phyloP scores from a whole-genome alignment of 2,329 filamentous ascomycete genomes.

The Pseudogymnoascus destructans region DNA sequence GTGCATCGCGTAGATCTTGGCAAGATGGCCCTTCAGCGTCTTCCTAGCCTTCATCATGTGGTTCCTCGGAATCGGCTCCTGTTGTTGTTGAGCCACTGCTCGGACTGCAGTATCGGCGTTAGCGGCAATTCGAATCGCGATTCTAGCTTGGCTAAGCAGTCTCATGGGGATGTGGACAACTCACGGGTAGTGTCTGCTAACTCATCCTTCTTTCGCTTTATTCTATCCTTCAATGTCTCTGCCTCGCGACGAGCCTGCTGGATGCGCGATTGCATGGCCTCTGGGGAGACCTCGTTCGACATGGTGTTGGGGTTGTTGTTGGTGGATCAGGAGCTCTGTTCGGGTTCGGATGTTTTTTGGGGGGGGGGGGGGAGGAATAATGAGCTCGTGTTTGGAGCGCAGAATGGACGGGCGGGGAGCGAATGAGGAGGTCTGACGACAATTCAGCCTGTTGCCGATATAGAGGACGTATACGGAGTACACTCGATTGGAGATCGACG shows the following conservation, averaged over 20 bases:
- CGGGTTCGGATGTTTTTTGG: slow-evolving; percentile 9
- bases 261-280: slow-evolving; percentile 85
- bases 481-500: slow-evolving; percentile 8
- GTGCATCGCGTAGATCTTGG: slow-evolving; percentile 99
- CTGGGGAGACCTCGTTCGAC: slow-evolving; percentile 50
- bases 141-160: background rate
- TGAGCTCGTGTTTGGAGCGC: slow-evolving; percentile 11
- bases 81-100: slow-evolving; percentile 81
- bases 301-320: slow-evolving; percentile 17
- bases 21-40: slow-evolving; percentile 92
- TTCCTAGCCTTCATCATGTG: slow-evolving; percentile 93
- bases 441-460: slow-evolving; percentile 1
- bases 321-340: slow-evolving; percentile 10
- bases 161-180: slow-evolving; percentile 29
- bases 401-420: slow-evolving; percentile 15
- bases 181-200: slow-evolving; percentile 94
- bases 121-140: background rate
- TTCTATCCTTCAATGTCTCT: slow-evolving; percentile 92
- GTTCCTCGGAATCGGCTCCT: slow-evolving; percentile 83
- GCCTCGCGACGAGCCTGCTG: slow-evolving; percentile 91
- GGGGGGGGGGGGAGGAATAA: background rate
- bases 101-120: slow-evolving; percentile 48
- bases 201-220: slow-evolving; percentile 99
- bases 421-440: background rate
- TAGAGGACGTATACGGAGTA: background rate